Base-by-base conservation (phyloP, 139 green algal genomes). In the Coelastrella sp. region DNA sequence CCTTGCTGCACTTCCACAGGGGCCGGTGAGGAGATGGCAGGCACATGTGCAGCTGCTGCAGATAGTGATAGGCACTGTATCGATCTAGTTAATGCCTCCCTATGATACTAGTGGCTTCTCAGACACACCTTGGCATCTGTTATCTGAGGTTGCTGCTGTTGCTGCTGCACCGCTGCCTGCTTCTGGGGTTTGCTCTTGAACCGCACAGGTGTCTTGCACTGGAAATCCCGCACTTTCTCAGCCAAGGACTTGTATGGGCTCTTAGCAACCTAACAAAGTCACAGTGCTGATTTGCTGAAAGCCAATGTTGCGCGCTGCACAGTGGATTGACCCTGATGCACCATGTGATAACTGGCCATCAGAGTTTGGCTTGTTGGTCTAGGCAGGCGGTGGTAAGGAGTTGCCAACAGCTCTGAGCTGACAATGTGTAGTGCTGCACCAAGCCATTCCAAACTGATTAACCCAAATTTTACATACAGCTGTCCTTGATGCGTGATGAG, bases 231-330 rank as follows among this genome's bases (percentile, higher is more conserved):
- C 35, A 93, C 91, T 66, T 89, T 90, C 15, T 91, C 72, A 35
- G 87, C 81, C 80, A 93, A 73, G 17, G 91, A 85, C 85, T 94
- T 94, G 90, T 91, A 94, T 7, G 93, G 90, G 60, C 80, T 92
- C 59, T 83, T 84, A 57, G 22, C 72, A 74, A 70, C 19, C 85
- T 89, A 72, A 49, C 35, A 14, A 10, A 8, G n/a, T 12, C n/a
- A 58, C 75, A 82, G 35, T 49, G 35, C 35, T 49, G 35, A 49
- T 49, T 49, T 49, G 35, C 35, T 49, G 19, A 24, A 24, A 20
- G 66, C 17, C 66, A 20, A 19, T 19, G 66, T 75, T 4, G 66
- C 66, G 4, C 1, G 66, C 17, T 19, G 66, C 66, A 75, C 17
- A 75, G 35, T 49, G 35, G 35, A 49, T 49, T 49, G 35, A 49